A percentile compares a stretch with the other conserved stretches of the same genome.
Evolutionary conservation across 345 rosid genomes (phyloP).

Genomic region (Camelina laxa): DNA sequence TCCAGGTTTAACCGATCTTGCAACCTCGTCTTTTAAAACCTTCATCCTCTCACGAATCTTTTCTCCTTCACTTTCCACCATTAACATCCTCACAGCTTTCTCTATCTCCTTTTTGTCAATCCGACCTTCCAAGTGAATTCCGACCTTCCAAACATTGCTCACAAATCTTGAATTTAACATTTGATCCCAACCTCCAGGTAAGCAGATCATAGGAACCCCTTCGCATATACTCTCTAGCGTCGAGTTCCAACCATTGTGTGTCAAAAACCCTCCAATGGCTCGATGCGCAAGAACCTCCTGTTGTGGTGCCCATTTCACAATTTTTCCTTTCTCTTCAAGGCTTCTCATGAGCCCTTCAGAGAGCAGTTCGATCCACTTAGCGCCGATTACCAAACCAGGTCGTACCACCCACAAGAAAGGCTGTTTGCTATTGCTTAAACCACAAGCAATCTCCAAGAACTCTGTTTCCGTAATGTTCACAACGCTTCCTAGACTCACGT

Average conservation of each 20-base stretch:
- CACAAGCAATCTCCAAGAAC: constrained; percentile 54
- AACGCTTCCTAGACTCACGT: constrained; percentile 62
- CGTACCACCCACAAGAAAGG: constrained; percentile 63
- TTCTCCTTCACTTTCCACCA: constrained; percentile 29
- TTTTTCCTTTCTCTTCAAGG: constrained; percentile 46
- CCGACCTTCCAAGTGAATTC: constrained; percentile 35
- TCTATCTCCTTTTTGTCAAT: constrained; percentile 38
- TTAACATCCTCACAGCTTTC: constrained; percentile 34
- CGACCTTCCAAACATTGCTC: constrained; percentile 37
- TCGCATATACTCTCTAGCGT: constrained; percentile 45
- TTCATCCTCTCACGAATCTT: constrained; percentile 39
- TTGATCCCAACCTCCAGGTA: constrained; percentile 43
- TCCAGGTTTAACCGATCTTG: constrained; percentile 28
- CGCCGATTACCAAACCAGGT: constrained; percentile 26
- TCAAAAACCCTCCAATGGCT: constrained; percentile 41
- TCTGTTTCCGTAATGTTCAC: constrained; percentile 43
- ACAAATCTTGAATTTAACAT: constrained; percentile 42
- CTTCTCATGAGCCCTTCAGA: constrained; percentile 38
- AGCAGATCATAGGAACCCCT: constrained; percentile 46
- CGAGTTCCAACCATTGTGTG: constrained; percentile 46
- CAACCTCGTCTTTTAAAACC: constrained; percentile 26
- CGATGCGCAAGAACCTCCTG: constrained; percentile 41
- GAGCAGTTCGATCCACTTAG: constrained; percentile 10
- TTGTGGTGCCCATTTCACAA: constrained; percentile 47
- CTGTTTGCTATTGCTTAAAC: constrained; percentile 50